Percentiles rank a stretch among this genome's conserved stretches.
Conservation (phyloP, 257 asterid species). For the Anisodus acutangulus region DNA sequence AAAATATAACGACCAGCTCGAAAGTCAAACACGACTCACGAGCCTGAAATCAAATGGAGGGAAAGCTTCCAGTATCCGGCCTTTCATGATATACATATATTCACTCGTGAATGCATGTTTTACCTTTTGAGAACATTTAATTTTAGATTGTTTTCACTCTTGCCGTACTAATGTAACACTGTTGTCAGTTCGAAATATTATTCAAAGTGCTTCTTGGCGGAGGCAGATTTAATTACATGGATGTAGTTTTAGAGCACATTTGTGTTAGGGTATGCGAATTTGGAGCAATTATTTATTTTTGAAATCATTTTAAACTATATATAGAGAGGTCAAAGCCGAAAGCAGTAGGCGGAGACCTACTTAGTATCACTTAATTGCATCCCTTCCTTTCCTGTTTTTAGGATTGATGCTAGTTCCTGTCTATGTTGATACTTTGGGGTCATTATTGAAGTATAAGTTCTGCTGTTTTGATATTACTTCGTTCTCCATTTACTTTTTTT, state of each 20-base stretch:
- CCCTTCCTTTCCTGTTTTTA: not conserved
- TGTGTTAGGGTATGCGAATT: not conserved
- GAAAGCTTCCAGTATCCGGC: no score
- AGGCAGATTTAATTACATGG: not conserved
- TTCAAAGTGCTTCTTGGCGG: not conserved
- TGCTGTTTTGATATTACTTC: not conserved
- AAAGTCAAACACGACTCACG: no score
- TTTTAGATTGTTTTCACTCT: not conserved
- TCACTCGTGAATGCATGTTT: not conserved
- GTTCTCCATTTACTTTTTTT: not conserved
- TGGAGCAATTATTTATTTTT: not conserved
- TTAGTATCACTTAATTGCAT: not conserved
- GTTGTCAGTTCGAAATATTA: not conserved
- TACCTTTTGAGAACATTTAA: not conserved
- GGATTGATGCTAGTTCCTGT: not conserved
- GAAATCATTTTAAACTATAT: no score
- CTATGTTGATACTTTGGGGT: not conserved
- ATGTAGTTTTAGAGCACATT: not conserved
- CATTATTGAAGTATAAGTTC: conserved; percentile 7
- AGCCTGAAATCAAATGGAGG: no score
- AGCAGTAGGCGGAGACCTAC: no score
- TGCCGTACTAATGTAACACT: not conserved
- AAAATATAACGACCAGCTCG: no score
- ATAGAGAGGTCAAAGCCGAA: no score
- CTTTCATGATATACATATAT: no score